These are phyloP conservation scores for Reticulascus tulasneorum DNA, from an alignment of 2,329 filamentous ascomycete genomes.

Conservation along the genomic window DNA sequence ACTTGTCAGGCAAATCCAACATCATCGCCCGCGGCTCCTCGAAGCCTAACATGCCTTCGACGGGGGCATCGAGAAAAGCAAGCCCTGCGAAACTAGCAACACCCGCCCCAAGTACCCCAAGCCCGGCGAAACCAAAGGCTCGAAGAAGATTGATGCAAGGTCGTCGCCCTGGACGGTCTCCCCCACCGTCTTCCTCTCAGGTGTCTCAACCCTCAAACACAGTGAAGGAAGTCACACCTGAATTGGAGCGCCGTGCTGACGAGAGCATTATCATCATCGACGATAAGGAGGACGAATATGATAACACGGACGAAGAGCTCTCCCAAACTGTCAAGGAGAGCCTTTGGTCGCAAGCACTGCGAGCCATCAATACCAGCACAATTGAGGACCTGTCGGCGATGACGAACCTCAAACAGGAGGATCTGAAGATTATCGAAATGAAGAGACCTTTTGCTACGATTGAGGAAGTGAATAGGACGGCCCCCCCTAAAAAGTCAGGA, in stretches of 20 bases:
- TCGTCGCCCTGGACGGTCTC: conserved; percentile 19
- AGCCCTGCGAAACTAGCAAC: conserved; percentile 7
- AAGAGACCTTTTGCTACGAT: conserved; percentile 71
- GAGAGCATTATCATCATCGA: conserved; percentile 23
- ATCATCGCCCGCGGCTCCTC: conserved; percentile 4
- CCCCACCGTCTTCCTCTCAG: conserved; percentile 9
- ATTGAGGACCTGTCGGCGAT: conserved; percentile 76
- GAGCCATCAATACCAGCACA: conserved; percentile 79
- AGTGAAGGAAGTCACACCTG: conserved; percentile 25
- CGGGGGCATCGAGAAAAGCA: conserved; percentile 1
- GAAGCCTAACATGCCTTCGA: conserved; percentile 20
- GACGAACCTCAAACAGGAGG: conserved; percentile 66
- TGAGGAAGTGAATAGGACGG: conserved; percentile 62
- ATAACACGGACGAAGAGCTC: conserved; percentile 23
- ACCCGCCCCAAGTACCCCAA: conserved; percentile 16
- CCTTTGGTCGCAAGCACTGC: conserved; percentile 53
- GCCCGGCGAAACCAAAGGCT: conserved; percentile 23
- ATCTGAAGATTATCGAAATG: conserved; percentile 65
- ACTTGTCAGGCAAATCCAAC: conserved; percentile 15
- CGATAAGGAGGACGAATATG: conserved; percentile 37
- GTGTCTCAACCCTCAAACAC: conserved; percentile 22
- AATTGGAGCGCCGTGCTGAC: conserved; percentile 21
- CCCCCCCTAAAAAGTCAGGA: conserved; percentile 44
- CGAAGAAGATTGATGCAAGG: conserved; percentile 32
- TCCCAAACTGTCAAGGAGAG: conserved; percentile 18